phyloP scores from a whole-genome alignment of 164 flowering plant species.

The Berberis thunbergii region DNA sequence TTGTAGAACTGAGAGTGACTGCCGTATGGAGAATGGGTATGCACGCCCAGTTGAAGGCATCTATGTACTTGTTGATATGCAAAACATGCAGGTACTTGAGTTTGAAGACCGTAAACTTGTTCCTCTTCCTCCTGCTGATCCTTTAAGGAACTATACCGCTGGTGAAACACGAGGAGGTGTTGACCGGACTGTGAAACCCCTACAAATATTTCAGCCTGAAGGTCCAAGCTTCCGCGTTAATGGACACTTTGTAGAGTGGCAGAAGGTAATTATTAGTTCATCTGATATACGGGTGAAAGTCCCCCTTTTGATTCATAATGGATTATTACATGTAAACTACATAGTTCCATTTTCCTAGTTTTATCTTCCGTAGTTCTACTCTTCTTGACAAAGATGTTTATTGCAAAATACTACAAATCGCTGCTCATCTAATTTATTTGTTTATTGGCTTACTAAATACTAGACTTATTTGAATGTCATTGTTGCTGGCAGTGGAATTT shows the following conservation, averaged over 20 bases:
- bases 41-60: constrained; percentile 95
- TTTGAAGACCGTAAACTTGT: constrained; percentile 86
- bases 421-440: no score
- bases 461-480: constrained; percentile 2
- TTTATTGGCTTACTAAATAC: no score
- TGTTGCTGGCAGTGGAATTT: constrained; percentile 66
- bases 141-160: constrained; percentile 74
- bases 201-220: constrained; percentile 77
- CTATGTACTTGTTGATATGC: constrained; percentile 76
- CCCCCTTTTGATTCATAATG: no score
- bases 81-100: constrained; percentile 75
- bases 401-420: no score
- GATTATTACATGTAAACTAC: no score
- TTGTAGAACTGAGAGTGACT: constrained; percentile 90
- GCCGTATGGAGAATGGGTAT: constrained; percentile 93
- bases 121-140: constrained; percentile 91
- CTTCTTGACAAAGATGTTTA: no score
- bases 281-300: no score
- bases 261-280: constrained; percentile 45
- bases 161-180: constrained; percentile 88
- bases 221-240: constrained; percentile 88
- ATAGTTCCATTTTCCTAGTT: no score
- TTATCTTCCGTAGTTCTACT: no score
- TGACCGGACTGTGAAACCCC: constrained; percentile 82
- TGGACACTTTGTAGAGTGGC: constrained; percentile 82